Base-by-base conservation (phyloP, 164 flowering plant genomes). In the Nymphaea thermarum region DNA sequence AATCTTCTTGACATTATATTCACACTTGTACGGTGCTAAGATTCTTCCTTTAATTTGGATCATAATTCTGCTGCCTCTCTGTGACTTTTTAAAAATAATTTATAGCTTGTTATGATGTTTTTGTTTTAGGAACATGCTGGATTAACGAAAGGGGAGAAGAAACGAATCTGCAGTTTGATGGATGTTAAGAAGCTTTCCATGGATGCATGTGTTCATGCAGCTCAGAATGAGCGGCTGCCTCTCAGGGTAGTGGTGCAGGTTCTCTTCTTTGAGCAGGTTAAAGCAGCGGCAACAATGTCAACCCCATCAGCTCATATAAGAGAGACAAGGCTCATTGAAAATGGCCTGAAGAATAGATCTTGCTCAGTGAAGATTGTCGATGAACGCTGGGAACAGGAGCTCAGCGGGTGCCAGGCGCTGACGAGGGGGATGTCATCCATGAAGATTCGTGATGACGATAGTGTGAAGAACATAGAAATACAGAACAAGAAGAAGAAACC, bases 191-290 rank as follows among this genome's bases (percentile, higher is more conserved):
- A 81, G 71, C 75, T 92, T 68, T 82, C 93, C 4, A 74, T 71
- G 73, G 86, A 86, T 10, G 90, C 86, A 5, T 82, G 87, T 7
- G 84, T 82, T 83, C 91, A 90, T 74, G 97, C 97, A 6, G 97
- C 92, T 36, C 97, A 91, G 75, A 89, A 86, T 36, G 97, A 91
- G 43, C 75, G 83, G n/a, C 91, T 92, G 51, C 96, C 96, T 4
- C 91, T 92, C 15, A 84, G 98, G 4, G 82, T 86, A 17, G 91
- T 92, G 3, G 98, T 92, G 16, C 96, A 92, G 77, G 94, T 90
- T 44, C 87, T 92, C 53, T 91, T 72, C 64, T 85, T 83, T 60
- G 97, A 88, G 81, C 98, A 91, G 83, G 76, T 83, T 14, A 80
- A 85, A 65, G 80, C 85, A 4, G 76, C 88, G 25, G 71, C 86